Base-by-base conservation (phyloP, 1,284 basidiomycete species). In the Inonotus hispidus region DNA sequence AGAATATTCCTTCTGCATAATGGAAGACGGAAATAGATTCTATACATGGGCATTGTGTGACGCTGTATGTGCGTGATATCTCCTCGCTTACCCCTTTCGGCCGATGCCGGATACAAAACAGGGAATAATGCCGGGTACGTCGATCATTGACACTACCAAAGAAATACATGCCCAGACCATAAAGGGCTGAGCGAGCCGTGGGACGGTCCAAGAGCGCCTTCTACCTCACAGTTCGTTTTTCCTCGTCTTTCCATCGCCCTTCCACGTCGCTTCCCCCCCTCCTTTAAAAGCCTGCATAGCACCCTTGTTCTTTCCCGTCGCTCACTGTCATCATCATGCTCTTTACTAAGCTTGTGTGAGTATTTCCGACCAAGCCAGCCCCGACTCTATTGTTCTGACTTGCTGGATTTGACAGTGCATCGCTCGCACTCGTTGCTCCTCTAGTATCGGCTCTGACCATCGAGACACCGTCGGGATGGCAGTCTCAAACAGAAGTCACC, bases 401-500 rank as follows among this genome's bases (percentile, higher is more conserved):
- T 32, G 6, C 14, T 16, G 50, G 27, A 27, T n/a, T n/a, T 35
- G 13, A 13, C 66, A 84, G 82, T 68, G 65, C 78, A 60, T 68
- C 83, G 68, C 71, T 71, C 52, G 65, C 76, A 58, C 67, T 83
- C 61, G 47, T 52, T 27, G 70, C 77, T 56, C 81, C 85, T 60
- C 71, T 82, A 56, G 80, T 77, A 41, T 74, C 78, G 21, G 82
- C 80, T 32, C 65, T 87, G 43, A 75, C 72, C 10, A 66, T 88
- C 41, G 57, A 71, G 35, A 65, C 73, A 0, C 80, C 79, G 1
- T 66, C 63, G 23, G 64, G 64, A n/a, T 71, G 71, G 60, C 73
- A 70, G 6, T 73, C 71, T 2, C 75, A 73, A 45, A 73, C 73
- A 0, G 0, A 56, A 0, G 67, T 76, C 14, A 82, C 78, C 11